phyloP scores from a whole-genome alignment of 345 rosid species.

The Salix caprea region DNA sequence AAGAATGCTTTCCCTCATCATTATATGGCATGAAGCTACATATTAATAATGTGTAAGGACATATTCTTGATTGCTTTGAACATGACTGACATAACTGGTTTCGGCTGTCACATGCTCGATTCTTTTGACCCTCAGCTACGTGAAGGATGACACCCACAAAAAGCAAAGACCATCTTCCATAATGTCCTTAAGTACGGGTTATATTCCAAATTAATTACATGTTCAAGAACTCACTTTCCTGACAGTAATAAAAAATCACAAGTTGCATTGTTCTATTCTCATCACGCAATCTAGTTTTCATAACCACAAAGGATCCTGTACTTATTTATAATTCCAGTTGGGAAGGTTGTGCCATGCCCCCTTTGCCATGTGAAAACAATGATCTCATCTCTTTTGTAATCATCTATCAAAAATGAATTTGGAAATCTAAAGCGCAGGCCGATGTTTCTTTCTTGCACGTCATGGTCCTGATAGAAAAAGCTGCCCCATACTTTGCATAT shows the following conservation, averaged over 20 bases:
- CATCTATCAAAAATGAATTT: background rate
- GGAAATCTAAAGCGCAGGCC: background rate
- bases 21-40: background rate
- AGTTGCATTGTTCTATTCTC: background rate
- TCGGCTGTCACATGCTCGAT: background rate
- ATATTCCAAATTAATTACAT: background rate
- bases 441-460: background rate
- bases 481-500: background rate
- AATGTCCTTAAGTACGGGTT: background rate
- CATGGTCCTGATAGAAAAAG: background rate
- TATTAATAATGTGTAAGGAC: too few relatives aligned
- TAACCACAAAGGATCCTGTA: background rate
- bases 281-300: background rate
- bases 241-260: background rate
- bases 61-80: background rate
- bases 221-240: background rate
- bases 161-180: too few relatives aligned
- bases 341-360: background rate
- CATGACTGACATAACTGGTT: background rate
- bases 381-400: background rate
- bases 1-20: background rate
- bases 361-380: background rate
- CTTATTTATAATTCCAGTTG: background rate
- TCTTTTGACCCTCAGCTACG: background rate
- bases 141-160: too few relatives aligned